Evolutionary conservation across 495 filamentous ascomycete genomes (phyloP), one percentile per base, ranked within the genome.

Genomic region (Thermochaetoides thermophila): DNA sequence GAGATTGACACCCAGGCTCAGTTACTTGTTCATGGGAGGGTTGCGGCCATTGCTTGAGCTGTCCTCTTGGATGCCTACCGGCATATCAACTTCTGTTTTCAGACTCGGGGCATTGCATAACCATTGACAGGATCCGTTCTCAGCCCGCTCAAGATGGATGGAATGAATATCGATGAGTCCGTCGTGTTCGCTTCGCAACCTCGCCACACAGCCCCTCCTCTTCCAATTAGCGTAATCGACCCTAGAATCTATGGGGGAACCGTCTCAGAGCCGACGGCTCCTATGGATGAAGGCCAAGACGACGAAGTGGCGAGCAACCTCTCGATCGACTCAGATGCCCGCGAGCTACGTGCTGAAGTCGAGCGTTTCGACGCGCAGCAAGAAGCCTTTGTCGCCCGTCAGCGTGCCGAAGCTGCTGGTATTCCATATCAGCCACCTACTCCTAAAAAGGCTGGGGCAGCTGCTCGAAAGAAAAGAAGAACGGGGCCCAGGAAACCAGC

Each of bases 401-500:
- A 56, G 25, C 44, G 47, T 10, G 44, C 42, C 16, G 43, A 46
- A 21, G 39, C 39, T 3, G 3, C 19, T 13, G 40, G 40, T 11
- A 5, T 39, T 3, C 35, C 36, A 7, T 31, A 46, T 34, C 29
- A 39, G 11, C 35, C 31, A 12, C 31, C 43, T 5, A 44, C 41
- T 7, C 44, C 35, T 2, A 45, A 62, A 42, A 31, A 25, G 20
- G 5, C 17, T n/a, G n/a, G n/a, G n/a, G n/a, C n/a, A n/a, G n/a
- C n/a, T n/a, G n/a, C n/a, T n/a, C n/a, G n/a, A n/a, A n/a, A n/a
- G n/a, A n/a, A n/a, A n/a, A n/a, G n/a, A n/a, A n/a, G n/a, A n/a
- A 59, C 68, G 42, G 78, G 80, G 8, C 75, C 73, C n/a, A 71
- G 78, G n/a, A 75, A 73, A 47, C 68, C 76, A 5, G 57, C 75